Base-by-base conservation (phyloP, 352 stramenopile genomes). In the Phytophthora nicotianae region DNA sequence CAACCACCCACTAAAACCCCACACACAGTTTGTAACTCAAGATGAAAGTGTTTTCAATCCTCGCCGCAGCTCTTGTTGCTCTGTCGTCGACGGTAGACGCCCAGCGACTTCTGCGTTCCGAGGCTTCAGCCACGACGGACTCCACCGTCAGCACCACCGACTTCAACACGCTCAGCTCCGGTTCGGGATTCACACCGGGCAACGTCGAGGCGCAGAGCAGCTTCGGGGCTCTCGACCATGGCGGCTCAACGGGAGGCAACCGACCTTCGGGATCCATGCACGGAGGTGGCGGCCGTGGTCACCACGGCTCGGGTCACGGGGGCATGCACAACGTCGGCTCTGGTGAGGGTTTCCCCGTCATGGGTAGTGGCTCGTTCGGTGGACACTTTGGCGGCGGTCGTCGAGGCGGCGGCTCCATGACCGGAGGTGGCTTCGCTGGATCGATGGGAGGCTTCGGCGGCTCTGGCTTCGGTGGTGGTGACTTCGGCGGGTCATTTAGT, bases 241-340 rank as follows among this genome's bases (percentile, higher is more conserved):
- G 49, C 14, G 51, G 51, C 4, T 60, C 49, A 5, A 59, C 14
- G 27, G 29, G 11, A 14, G 58, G 41, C 40, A 38, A 54, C 24
- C 58, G 47, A 5, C 57, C 57, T 5, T 32, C 37, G 20, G 57
- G 57, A 2, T 67, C 50, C 32, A 56, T 56, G 42, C 35, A 57
- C 11, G 51, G 60, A 4, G 58, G 58, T 17, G 21, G 6, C 5
- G 46, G 51, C 48, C 59, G 50, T 11, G 51, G 51, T 17, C 38
- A 33, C 35, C 43, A 42, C 2, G 58, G 52, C 13, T 68, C 60
- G 26, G 51, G 60, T 13, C 35, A 68, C 27, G 45, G 52, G 10
- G 51, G 52, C 20, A 62, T 62, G 51, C 60, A 62, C 5, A 62
- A 68, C 45, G 60, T 68, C 21, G 60, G 60, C 10, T 68, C 60